Evolutionary conservation across 176 grass and related monocot genomes (phyloP).

Genomic region (Tuctoria greenei): DNA sequence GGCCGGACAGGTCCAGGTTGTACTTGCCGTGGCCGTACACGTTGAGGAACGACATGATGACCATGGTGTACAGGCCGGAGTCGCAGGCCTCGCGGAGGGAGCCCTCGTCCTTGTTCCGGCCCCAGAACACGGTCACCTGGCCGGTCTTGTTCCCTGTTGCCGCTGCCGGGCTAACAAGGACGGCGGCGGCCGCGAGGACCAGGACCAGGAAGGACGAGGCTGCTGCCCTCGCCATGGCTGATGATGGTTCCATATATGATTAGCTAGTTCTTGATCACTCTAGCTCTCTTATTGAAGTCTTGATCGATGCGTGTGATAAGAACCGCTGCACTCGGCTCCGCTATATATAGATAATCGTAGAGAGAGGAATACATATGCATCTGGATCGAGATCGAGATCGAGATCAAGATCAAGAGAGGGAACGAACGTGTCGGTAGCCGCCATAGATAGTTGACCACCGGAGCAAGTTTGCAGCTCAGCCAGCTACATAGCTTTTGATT

Average conservation of each 20-base stretch:
- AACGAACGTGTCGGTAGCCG: neutral
- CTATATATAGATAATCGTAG: neutral
- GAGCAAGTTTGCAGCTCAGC: neutral
- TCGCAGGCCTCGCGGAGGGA: slow-evolving; percentile 11
- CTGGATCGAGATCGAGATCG: neutral
- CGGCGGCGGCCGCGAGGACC: neutral
- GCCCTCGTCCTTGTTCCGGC: slow-evolving; percentile 31
- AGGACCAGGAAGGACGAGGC: neutral
- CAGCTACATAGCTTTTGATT: neutral
- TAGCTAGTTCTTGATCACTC: too few species aligned
- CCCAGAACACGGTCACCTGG: slow-evolving; percentile 31
- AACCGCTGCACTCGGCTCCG: neutral
- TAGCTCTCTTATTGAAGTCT: too few species aligned
- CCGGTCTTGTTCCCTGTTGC: slow-evolving; percentile 34
- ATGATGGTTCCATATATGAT: neutral
- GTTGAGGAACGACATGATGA: slow-evolving; percentile 27
- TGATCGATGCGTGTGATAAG: neutral
- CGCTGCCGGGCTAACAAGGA: neutral
- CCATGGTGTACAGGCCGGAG: slow-evolving; percentile 19
- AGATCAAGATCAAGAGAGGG: too few species aligned
- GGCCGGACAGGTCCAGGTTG: slow-evolving; percentile 14
- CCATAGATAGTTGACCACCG: neutral
- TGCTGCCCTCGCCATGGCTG: neutral
- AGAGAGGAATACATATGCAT: neutral
- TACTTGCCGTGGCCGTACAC: slow-evolving; percentile 12